Conservation (phyloP, 306 rosid species). For the Cajanus cajan region DNA sequence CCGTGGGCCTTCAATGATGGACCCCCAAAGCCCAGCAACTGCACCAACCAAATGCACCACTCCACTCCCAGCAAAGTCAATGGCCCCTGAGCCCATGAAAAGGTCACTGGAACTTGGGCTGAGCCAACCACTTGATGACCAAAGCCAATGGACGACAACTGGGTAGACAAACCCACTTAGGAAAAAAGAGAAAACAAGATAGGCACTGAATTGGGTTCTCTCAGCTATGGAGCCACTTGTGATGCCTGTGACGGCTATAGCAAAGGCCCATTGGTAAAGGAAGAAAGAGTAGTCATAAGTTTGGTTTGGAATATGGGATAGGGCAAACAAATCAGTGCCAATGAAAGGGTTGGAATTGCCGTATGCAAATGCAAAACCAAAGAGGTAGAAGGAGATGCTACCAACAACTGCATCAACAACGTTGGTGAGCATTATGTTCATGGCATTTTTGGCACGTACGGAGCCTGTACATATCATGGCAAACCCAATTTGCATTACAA, state of each 20-base stretch:
- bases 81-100: slow-evolving; percentile 65
- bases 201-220: slow-evolving; percentile 67
- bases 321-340: slow-evolving; percentile 61
- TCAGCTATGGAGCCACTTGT: slow-evolving; percentile 82
- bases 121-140: slow-evolving; percentile 78
- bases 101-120: slow-evolving; percentile 41
- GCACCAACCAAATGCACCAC: slow-evolving; percentile 83
- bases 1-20: slow-evolving; percentile 67
- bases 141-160: slow-evolving; percentile 71
- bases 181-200: slow-evolving; percentile 65
- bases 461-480: slow-evolving; percentile 92
- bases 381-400: slow-evolving; percentile 76
- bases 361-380: slow-evolving; percentile 77
- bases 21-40: slow-evolving; percentile 72
- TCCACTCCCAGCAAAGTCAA: slow-evolving; percentile 83
- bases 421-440: slow-evolving; percentile 81
- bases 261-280: slow-evolving; percentile 82
- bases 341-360: slow-evolving; percentile 74
- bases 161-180: slow-evolving; percentile 78
- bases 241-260: slow-evolving; percentile 74
- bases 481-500: slow-evolving; percentile 77
- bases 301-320: slow-evolving; percentile 41
- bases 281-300: slow-evolving; percentile 68
- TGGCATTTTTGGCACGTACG: slow-evolving; percentile 75
- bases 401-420: slow-evolving; percentile 80